Conservation (phyloP, 2,329 filamentous ascomycete genomes). For the Phialophora chinensis region DNA sequence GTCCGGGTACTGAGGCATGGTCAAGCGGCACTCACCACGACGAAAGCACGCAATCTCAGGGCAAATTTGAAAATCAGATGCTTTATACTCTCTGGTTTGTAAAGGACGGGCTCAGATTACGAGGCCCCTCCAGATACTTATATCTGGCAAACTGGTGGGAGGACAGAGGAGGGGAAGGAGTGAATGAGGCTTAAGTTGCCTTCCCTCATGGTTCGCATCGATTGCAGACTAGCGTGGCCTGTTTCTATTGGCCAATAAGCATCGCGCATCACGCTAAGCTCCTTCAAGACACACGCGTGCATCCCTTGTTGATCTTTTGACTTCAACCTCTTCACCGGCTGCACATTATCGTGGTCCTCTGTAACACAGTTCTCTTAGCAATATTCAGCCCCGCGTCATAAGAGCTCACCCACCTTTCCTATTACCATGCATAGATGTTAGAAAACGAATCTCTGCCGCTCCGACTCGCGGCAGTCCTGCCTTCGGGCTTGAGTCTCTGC, state of each 20-base stretch:
- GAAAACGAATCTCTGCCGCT: constrained; percentile 43
- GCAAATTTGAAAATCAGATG: background rate
- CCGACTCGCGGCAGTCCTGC: constrained; percentile 58
- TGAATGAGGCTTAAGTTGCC: background rate
- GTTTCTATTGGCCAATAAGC: constrained; percentile 6
- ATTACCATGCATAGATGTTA: constrained; percentile 21
- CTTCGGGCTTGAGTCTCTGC: constrained; percentile 64
- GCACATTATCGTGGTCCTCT: background rate
- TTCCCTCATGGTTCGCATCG: background rate
- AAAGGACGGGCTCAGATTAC: background rate
- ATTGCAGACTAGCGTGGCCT: constrained; percentile 1
- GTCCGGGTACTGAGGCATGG: constrained; percentile 9
- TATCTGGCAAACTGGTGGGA: background rate
- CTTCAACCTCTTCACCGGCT: background rate
- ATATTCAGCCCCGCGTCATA: background rate
- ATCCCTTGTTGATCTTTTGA: background rate
- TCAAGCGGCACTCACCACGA: background rate
- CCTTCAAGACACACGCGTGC: background rate
- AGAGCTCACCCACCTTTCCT: background rate
- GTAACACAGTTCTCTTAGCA: background rate
- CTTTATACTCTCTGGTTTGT: background rate
- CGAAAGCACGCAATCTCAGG: background rate
- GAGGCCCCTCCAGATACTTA: background rate
- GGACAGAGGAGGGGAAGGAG: constrained; percentile 4
- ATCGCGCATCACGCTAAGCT: background rate